Percentiles rank a stretch among this genome's conserved stretches.
Conservation (phyloP, 2,329 filamentous ascomycete genomes). For the Pseudonectria buxi region DNA sequence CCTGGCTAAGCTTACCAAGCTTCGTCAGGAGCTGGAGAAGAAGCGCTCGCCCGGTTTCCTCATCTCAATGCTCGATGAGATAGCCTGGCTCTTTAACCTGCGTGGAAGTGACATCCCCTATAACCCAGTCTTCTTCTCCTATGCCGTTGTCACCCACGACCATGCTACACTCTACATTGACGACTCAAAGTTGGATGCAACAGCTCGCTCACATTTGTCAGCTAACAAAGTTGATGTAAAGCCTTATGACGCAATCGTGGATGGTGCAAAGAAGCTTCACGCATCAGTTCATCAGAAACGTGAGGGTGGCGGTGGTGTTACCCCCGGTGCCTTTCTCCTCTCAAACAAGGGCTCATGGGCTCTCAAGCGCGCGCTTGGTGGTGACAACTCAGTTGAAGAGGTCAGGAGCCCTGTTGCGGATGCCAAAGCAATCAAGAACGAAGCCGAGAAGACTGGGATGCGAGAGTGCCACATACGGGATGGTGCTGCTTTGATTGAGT, state of each 20-base stretch:
- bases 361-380: constrained; percentile 76
- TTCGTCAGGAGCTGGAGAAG: constrained; percentile 87
- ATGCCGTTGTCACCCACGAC: constrained; percentile 76
- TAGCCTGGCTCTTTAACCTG: constrained; percentile 98
- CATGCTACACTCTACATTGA: constrained; percentile 80
- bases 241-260: constrained; percentile 77
- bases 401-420: constrained; percentile 80
- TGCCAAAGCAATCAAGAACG: constrained; percentile 91
- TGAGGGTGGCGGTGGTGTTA: constrained; percentile 23
- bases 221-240: constrained; percentile 65
- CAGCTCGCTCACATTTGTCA: constrained; percentile 63
- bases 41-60: constrained; percentile 83
- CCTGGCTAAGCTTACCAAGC: constrained; percentile 72
- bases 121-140: constrained; percentile 98
- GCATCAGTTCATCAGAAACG: constrained; percentile 32
- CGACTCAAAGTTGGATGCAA: constrained; percentile 63
- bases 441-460: constrained; percentile 86
- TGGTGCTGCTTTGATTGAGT: constrained; percentile 82
- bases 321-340: constrained; percentile 65
- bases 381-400: constrained; percentile 79
- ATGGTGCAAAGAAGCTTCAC: constrained; percentile 60
- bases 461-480: constrained; percentile 88
- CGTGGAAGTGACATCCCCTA: constrained; percentile 93
- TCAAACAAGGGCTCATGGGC: constrained; percentile 94
- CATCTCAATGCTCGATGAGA: constrained; percentile 90